Conservation (phyloP, 495 filamentous ascomycete species). For the Lindgomyces ingoldianus region DNA sequence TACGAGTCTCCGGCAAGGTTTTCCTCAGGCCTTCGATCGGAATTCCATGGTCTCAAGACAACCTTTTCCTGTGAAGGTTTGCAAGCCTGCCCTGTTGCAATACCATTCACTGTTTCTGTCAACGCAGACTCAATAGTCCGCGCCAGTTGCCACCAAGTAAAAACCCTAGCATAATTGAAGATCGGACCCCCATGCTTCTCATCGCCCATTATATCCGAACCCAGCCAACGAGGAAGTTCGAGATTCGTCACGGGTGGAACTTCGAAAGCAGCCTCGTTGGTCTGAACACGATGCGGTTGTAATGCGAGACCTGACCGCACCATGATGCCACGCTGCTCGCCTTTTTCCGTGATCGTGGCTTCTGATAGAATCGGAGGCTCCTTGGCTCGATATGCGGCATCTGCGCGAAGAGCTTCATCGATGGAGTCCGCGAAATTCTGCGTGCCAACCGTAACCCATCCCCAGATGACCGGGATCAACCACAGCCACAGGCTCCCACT, state of each 20-base stretch:
- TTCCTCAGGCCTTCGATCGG: constrained; percentile 12
- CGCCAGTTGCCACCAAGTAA: constrained; percentile 38
- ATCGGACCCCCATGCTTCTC: constrained; percentile 29
- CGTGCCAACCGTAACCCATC: constrained; percentile 36
- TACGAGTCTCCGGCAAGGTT: constrained; percentile 32
- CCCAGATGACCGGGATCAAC: constrained; percentile 35
- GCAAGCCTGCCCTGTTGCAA: constrained; percentile 22
- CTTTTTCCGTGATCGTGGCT: constrained; percentile 13
- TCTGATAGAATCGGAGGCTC: constrained; percentile 18
- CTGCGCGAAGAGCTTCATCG: constrained; percentile 20
- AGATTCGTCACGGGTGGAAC: constrained; percentile 20
- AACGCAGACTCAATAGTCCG: constrained; percentile 25
- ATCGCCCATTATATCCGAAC: constrained; percentile 34
- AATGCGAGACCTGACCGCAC: constrained; percentile 25
- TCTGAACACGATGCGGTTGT: constrained; percentile 27
- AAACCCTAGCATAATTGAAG: constrained; percentile 36
- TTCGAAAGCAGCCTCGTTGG: constrained; percentile 29
- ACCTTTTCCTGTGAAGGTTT: constrained; percentile 13
- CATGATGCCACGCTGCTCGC: constrained; percentile 17
- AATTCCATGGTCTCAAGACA: constrained; percentile 3
- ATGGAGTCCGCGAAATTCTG: constrained; percentile 24
- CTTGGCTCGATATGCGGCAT: constrained; percentile 24
- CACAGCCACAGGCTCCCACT: constrained; percentile 35
- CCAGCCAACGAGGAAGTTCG: constrained; percentile 25
- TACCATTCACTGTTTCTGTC: constrained; percentile 20